Conservation (phyloP, 805 yeast species). For the Sungouiella thailandica region DNA sequence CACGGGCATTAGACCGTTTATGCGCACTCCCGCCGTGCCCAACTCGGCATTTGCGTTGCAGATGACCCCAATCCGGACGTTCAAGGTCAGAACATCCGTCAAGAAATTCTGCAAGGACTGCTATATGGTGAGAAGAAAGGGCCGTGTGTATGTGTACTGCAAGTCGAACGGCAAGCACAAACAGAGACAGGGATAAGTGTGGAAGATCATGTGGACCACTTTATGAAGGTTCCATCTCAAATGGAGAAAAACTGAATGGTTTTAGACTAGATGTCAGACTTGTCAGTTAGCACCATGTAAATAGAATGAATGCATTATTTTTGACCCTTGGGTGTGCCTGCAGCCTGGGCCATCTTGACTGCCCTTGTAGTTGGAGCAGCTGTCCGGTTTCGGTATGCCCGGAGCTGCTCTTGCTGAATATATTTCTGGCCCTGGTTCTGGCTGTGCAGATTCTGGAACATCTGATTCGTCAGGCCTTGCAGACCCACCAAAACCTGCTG, state of each 20-base stretch:
- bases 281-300: no score
- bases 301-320: neutral
- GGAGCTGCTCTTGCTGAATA: constrained; percentile 7
- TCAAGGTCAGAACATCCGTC: constrained; percentile 89
- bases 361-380: constrained; percentile 31
- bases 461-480: no score
- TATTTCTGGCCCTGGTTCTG: constrained; percentile 1
- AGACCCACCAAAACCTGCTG: no score
- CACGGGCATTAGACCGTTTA: constrained; percentile 9
- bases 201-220: no score
- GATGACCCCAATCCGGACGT: constrained; percentile 46
- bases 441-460: no score
- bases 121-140: constrained; percentile 87
- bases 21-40: constrained; percentile 2
- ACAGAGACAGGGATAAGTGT: constrained; percentile 16
- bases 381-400: constrained; percentile 1
- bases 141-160: constrained; percentile 89
- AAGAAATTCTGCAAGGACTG: constrained; percentile 92
- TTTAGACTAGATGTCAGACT: no score
- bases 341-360: constrained; percentile 24
- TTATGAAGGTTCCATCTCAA: no score
- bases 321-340: neutral
- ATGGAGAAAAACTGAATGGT: no score
- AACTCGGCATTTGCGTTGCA: constrained; percentile 8
- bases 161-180: constrained; percentile 71